phyloP scores from a whole-genome alignment of 23 red algal species.

The Gracilaria gracilis region DNA sequence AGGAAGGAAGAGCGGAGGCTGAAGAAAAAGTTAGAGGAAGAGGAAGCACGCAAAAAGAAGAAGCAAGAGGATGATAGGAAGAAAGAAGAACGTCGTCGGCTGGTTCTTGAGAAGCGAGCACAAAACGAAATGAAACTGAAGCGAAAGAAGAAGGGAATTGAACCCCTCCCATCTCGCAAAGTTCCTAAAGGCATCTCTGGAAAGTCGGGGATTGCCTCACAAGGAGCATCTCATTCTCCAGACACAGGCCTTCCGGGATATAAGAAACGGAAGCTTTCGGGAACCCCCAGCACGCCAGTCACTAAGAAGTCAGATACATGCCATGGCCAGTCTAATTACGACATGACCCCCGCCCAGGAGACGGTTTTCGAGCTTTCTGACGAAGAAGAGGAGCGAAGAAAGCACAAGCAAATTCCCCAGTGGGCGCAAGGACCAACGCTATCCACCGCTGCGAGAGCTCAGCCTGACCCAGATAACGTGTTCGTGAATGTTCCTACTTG shows the following conservation, averaged over 20 bases:
- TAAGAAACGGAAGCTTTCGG: neutral
- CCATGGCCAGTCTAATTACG: constrained; percentile 8
- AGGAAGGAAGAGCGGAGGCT: constrained; percentile 31
- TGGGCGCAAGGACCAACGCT: constrained; percentile 45
- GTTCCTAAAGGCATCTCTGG: neutral
- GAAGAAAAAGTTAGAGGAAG: constrained; percentile 50
- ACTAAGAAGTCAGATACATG: neutral
- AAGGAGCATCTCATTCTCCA: neutral
- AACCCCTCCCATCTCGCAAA: neutral
- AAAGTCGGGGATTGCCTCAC: neutral
- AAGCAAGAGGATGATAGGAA: constrained; percentile 63
- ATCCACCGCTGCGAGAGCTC: neutral
- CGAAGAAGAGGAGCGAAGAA: constrained; percentile 57
- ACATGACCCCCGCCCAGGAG: constrained; percentile 45
- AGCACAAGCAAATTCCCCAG: constrained; percentile 44
- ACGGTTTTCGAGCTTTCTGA: constrained; percentile 41
- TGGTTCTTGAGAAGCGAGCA: constrained; percentile 26
- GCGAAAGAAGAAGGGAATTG: neutral
- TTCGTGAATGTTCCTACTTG: constrained; percentile 49
- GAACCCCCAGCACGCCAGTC: neutral
- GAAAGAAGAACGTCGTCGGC: constrained; percentile 65
- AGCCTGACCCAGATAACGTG: constrained; percentile 60
- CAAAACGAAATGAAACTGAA: constrained; percentile 37
- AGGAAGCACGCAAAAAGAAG: constrained; percentile 33
- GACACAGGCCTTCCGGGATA: neutral